Percentiles rank a stretch among this genome's conserved stretches.
Evolutionary conservation across 2,329 filamentous ascomycete genomes (phyloP).

Genomic region (Sphaceloma murrayae): DNA sequence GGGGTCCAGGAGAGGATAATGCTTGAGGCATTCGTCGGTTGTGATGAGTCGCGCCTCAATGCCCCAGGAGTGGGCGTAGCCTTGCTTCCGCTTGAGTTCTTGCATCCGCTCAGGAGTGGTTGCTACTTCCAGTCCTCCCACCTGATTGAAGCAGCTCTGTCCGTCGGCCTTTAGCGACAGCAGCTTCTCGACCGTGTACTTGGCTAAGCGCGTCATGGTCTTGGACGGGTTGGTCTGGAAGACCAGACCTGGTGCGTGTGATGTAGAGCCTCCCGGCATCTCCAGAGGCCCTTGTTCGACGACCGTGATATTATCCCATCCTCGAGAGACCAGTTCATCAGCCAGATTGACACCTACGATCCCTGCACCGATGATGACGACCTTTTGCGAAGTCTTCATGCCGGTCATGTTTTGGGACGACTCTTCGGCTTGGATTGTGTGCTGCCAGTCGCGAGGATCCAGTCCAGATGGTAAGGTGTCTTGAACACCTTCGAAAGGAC

Average conservation of each 20-base stretch:
- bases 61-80: constrained; percentile 53
- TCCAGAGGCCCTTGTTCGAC: constrained; percentile 54
- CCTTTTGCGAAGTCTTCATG: constrained; percentile 30
- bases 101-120: constrained; percentile 50
- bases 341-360: constrained; percentile 56
- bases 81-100: constrained; percentile 54
- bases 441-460: too few relatives aligned
- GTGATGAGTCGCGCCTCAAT: constrained; percentile 46
- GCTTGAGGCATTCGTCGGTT: constrained; percentile 42
- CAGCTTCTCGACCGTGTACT: constrained; percentile 54
- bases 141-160: constrained; percentile 50
- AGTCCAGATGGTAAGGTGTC: too few relatives aligned
- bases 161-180: constrained; percentile 43
- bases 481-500: too few relatives aligned
- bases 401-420: too few relatives aligned
- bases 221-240: constrained; percentile 53
- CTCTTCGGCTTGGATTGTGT: too few relatives aligned
- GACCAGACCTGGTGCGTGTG: constrained; percentile 54
- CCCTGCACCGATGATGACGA: constrained; percentile 54
- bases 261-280: constrained; percentile 57
- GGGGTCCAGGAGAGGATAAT: constrained; percentile 48
- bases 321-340: constrained; percentile 52
- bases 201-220: constrained; percentile 49
- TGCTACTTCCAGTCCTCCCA: constrained; percentile 54
- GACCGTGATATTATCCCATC: constrained; percentile 56